A percentile compares a stretch with the other conserved stretches of the same genome.
These are phyloP conservation scores for Calonectria pteridis DNA, from an alignment of 2,329 filamentous ascomycete species.

Conservation along the genomic window DNA sequence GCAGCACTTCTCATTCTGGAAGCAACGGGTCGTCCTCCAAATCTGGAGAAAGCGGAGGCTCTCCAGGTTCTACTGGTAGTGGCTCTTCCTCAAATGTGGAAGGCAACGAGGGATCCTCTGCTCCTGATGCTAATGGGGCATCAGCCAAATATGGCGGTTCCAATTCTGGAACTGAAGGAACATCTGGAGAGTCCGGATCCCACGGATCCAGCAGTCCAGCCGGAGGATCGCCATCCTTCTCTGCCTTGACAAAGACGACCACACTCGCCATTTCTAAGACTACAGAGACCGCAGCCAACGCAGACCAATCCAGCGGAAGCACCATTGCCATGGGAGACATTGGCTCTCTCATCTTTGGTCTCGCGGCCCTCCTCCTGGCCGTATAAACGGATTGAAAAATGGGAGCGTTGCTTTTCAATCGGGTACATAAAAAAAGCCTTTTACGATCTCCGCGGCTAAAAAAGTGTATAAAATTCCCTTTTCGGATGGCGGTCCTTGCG, in stretches of 20 bases:
- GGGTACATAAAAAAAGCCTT: not conserved
- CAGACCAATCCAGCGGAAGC: not conserved
- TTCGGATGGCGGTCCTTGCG: too few species aligned
- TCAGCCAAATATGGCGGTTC: not conserved
- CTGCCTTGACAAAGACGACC: not conserved
- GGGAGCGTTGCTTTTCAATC: not conserved
- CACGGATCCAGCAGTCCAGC: not conserved
- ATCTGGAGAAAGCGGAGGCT: not conserved
- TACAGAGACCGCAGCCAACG: not conserved
- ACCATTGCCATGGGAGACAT: not conserved
- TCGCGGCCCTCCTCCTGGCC: not conserved
- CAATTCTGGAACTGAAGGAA: not conserved
- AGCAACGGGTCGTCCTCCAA: not conserved
- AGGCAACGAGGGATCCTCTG: not conserved
- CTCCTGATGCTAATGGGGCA: not conserved
- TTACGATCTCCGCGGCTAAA: not conserved
- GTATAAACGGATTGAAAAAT: not conserved
- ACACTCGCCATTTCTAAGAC: not conserved
- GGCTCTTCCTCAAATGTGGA: too few species aligned
- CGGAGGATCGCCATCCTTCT: not conserved
- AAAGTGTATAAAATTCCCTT: not conserved
- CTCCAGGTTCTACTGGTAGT: not conserved
- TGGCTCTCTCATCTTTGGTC: not conserved
- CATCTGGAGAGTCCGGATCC: not conserved
- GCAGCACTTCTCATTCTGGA: not conserved